Conservation (phyloP, 345 rosid species). For the Zanthoxylum bungeanum region DNA sequence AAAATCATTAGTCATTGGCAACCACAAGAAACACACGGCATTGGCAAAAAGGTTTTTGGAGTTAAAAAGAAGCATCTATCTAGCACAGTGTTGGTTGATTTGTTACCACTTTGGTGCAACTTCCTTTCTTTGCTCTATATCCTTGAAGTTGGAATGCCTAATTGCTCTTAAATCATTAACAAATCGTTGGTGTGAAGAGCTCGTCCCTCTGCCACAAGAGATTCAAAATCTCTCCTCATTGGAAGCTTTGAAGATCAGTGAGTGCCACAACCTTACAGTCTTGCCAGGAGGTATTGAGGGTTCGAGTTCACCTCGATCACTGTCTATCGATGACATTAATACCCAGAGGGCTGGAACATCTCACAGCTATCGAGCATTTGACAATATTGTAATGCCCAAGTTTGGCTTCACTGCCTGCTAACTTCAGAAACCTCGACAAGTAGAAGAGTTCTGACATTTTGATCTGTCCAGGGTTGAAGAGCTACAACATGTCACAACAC, state of each 20-base stretch:
- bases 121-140: neutral
- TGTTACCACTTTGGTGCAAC: too few relatives aligned
- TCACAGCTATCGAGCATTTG: slow-evolving; percentile 14
- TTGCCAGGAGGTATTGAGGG: slow-evolving; percentile 10
- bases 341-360: neutral
- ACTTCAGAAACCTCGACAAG: neutral
- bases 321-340: slow-evolving; percentile 10
- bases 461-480: slow-evolving; percentile 7
- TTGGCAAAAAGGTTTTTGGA: neutral
- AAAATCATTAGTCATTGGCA: neutral
- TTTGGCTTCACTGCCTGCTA: slow-evolving; percentile 9
- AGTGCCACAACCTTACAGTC: slow-evolving; percentile 2
- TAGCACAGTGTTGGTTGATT: too few relatives aligned
- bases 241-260: slow-evolving; percentile 19
- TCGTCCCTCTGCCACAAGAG: slow-evolving; percentile 7
- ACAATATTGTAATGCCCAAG: slow-evolving; percentile 13
- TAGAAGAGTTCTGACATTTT: neutral
- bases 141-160: neutral
- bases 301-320: slow-evolving; percentile 6
- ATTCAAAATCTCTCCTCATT: slow-evolving; percentile 11
- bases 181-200: slow-evolving; percentile 15
- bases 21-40: neutral
- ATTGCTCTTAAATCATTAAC: neutral
- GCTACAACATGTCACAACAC: slow-evolving; percentile 11
- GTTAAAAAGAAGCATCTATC: too few relatives aligned